phyloP scores from a whole-genome alignment of 1,284 basidiomycete species.

The Ganoderma lucidum region DNA sequence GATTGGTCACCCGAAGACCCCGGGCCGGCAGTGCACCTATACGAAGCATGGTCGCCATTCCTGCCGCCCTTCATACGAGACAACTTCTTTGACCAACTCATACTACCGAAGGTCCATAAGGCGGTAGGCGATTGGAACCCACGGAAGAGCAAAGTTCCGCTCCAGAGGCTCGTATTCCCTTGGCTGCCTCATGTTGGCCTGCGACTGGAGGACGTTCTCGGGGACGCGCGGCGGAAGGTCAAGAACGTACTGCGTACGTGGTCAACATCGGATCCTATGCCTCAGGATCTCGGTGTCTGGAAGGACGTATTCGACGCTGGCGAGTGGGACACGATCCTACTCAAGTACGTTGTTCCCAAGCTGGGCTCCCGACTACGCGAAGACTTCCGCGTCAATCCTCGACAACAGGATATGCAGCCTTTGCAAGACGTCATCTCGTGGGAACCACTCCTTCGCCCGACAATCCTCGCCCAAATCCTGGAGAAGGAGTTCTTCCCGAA shows the following conservation, averaged over 20 bases:
- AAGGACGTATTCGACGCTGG: slow-evolving; percentile 78
- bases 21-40: slow-evolving; percentile 79
- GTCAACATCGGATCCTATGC: slow-evolving; percentile 78
- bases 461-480: slow-evolving; percentile 82
- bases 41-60: slow-evolving; percentile 89
- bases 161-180: slow-evolving; percentile 91
- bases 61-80: slow-evolving; percentile 93
- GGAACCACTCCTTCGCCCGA: slow-evolving; percentile 75
- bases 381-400: slow-evolving; percentile 89
- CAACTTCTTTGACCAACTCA: slow-evolving; percentile 95
- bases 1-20: slow-evolving; percentile 87
- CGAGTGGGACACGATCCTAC: slow-evolving; percentile 93
- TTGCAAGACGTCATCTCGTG: slow-evolving; percentile 84
- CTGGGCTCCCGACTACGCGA: slow-evolving; percentile 82
- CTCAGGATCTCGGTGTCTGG: slow-evolving; percentile 81
- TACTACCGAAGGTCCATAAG: slow-evolving; percentile 90
- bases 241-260: slow-evolving; percentile 83
- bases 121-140: slow-evolving; percentile 88
- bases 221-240: slow-evolving; percentile 87
- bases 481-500: slow-evolving; percentile 96
- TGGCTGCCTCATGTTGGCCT: slow-evolving; percentile 92
- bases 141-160: slow-evolving; percentile 60
- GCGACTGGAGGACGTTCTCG: slow-evolving; percentile 81
- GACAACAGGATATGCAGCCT: slow-evolving; percentile 87
- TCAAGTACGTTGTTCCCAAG: slow-evolving; percentile 93